Base-by-base conservation (phyloP, 306 rosid species). In the Crataegus laevigata region DNA sequence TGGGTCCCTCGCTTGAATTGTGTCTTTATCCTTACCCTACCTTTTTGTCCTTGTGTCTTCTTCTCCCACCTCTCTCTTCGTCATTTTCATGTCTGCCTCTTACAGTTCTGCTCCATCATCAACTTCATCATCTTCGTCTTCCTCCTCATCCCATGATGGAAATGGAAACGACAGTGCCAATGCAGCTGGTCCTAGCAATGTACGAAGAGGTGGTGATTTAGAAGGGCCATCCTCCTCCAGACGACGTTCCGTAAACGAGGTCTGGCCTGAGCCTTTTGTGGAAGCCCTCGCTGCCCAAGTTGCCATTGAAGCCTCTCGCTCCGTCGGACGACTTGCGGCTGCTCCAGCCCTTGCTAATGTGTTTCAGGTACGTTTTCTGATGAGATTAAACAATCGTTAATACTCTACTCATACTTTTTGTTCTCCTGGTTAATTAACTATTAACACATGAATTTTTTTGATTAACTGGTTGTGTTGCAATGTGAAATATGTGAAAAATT, bases 1-100 rank as follows among this genome's bases (percentile, higher is more conserved):
- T 89, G 96, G 99, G 96, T 78, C 96, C 96, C 99, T 90, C 93
- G 71, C 74, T 81, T 30, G 32, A 47, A 29, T 83, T 74, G 93
- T 91, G 96, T 91, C 98, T 89, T 88, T 84, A 85, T 90, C 96
- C 78, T 78, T 36, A 7, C 40, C 40, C n/a, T n/a, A n/a, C 91
- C 91, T 92, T 93, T 94, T 92, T 94, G 97, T 91, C 91, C 89
- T 85, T 82, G 85, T 83, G 85, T 79, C 36, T 54, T 40, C 25
- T 71, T 81, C 74, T 47, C 55, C 50, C 55, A 64, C 80, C 76
- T 57, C 29, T 61, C 70, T 58, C 66, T 76, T 76, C 34, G 13
- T 60, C 17, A 25, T 14, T 36, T 68, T 65, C 78, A 82, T 80
- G 87, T 83, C 89, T 67, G 86, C 90, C 77, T 88, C 93, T 43